A percentile compares a stretch with the other conserved stretches of the same genome.
phyloP scores from a whole-genome alignment of 2,329 filamentous ascomycete genomes.

The Hypoxylon sp. region DNA sequence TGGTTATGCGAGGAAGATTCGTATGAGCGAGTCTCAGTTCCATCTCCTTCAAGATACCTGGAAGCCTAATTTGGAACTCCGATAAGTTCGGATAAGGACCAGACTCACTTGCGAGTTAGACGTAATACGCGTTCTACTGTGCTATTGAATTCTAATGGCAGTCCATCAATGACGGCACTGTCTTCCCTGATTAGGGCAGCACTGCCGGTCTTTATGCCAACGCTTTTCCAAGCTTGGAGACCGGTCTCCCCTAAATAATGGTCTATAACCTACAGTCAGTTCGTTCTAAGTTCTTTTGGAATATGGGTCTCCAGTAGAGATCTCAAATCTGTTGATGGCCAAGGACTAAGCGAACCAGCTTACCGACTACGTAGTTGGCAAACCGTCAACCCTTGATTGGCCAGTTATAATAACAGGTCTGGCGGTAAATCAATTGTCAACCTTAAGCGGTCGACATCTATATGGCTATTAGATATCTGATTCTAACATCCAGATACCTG shows the following conservation, averaged over 20 bases:
- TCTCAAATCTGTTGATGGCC: neutral
- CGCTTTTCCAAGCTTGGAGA: conserved; percentile 1
- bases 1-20: conserved; percentile 55
- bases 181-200: neutral
- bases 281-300: conserved; percentile 3
- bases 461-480: neutral
- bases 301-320: neutral
- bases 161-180: conserved; percentile 8
- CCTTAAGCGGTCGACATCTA: neutral
- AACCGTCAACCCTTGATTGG: neutral
- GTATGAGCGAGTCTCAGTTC: conserved; percentile 40
- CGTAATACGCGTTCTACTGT: neutral
- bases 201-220: conserved; percentile 11
- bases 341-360: neutral
- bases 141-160: conserved; percentile 1
- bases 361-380: neutral
- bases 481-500: neutral
- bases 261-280: conserved; percentile 1
- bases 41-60: neutral
- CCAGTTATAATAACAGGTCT: neutral
- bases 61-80: neutral
- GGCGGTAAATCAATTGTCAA: neutral
- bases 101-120: neutral
- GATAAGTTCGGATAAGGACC: neutral
- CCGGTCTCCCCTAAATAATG: neutral